These are phyloP conservation scores for Boletus patriciae DNA, from an alignment of 768 basidiomycete genomes.

Conservation along the genomic window DNA sequence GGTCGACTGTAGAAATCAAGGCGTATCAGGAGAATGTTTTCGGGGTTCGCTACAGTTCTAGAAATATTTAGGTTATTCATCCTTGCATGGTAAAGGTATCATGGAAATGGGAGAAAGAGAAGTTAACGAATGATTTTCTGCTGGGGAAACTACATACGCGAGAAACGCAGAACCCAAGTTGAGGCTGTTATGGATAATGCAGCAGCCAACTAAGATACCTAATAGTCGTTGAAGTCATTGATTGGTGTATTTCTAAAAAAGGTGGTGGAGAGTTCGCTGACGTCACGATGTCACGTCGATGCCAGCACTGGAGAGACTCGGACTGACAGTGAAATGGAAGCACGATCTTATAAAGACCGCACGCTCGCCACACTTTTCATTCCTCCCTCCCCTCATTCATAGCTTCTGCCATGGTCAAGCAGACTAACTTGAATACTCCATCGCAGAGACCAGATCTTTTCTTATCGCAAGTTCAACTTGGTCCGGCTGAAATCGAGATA, in stretches of 20 bases:
- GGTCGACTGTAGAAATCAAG: slow-evolving; percentile 56
- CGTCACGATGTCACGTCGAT: slow-evolving; percentile 21
- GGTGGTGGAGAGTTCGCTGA: slow-evolving; percentile 10
- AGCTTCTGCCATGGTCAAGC: slow-evolving; percentile 16
- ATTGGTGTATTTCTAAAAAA: slow-evolving; percentile 1
- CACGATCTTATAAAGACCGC: slow-evolving; percentile 11
- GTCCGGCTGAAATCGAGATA: neutral
- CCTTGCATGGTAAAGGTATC: neutral
- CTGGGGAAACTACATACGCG: no score
- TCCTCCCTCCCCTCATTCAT: neutral
- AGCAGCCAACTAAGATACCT: no score
- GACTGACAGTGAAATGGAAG: slow-evolving; percentile 15
- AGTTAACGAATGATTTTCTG: no score
- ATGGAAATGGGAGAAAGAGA: neutral
- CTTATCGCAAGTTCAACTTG: slow-evolving; percentile 11
- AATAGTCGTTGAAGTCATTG: no score
- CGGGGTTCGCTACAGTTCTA: slow-evolving; percentile 18
- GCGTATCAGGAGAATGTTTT: slow-evolving; percentile 56
- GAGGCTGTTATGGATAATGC: no score
- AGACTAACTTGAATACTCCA: neutral
- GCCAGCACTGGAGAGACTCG: neutral
- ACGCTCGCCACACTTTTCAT: slow-evolving; percentile 1
- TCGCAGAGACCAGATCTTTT: slow-evolving; percentile 15
- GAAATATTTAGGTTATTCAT: neutral
- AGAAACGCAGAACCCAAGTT: no score